These are phyloP conservation scores for Cercospora sesami DNA, from an alignment of 2,329 filamentous ascomycete genomes.

Conservation along the genomic window DNA sequence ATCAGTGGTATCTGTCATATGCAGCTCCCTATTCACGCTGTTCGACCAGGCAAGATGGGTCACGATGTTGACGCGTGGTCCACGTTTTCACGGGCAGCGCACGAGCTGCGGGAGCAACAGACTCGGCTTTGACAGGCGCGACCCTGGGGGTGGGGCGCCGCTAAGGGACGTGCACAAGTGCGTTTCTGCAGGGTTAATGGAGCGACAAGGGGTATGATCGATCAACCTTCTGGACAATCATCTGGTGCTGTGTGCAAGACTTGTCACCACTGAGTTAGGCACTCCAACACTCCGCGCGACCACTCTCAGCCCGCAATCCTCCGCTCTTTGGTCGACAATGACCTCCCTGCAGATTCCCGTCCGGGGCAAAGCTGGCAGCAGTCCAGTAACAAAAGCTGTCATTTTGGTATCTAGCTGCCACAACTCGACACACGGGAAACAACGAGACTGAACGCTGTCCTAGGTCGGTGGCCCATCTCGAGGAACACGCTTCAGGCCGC, in stretches of 20 bases:
- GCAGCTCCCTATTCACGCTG: background rate
- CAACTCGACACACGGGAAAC: background rate
- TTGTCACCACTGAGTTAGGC: background rate
- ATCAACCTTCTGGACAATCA: conserved; percentile 5
- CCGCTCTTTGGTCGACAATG: conserved; percentile 19
- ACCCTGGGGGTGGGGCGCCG: background rate
- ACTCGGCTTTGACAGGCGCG: background rate
- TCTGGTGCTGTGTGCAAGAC: background rate
- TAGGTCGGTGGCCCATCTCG: conserved; percentile 93
- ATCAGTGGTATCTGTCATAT: background rate
- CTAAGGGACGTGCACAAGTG: background rate
- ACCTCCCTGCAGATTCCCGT: conserved; percentile 36
- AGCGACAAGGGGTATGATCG: background rate
- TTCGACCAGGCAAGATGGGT: background rate
- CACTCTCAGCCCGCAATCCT: background rate
- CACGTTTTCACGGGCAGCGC: background rate
- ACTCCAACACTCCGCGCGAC: background rate
- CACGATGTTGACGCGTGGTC: background rate
- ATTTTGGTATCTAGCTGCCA: conserved; percentile 68
- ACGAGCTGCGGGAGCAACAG: background rate
- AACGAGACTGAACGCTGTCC: conserved; percentile 1
- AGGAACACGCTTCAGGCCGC: conserved; percentile 90
- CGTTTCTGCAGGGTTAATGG: background rate
- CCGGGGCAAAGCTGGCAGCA: conserved; percentile 38
- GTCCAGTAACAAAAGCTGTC: conserved; percentile 81